phyloP scores from a whole-genome alignment of 371 early-diverging fungal genomes.

The Fennellomyces sp. region DNA sequence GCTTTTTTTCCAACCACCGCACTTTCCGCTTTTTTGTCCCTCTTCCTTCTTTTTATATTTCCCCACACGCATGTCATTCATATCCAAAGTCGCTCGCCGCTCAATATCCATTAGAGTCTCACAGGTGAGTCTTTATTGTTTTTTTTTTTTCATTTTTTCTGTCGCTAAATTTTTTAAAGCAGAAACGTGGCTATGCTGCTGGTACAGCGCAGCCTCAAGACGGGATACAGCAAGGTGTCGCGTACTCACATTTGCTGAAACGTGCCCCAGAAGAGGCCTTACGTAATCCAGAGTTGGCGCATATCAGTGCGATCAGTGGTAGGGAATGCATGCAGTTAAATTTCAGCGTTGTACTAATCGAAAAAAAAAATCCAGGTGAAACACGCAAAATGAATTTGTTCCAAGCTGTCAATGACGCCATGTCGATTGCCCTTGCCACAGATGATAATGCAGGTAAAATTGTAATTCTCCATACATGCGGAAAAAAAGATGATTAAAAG shows the following conservation, averaged over 20 bases:
- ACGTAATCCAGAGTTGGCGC: slow-evolving; percentile 75
- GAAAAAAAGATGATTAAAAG: background rate
- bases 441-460: slow-evolving; percentile 83
- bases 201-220: slow-evolving; percentile 65
- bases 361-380: slow-evolving; percentile 47
- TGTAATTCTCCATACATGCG: background rate
- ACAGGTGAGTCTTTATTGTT: background rate
- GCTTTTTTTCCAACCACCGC: no score
- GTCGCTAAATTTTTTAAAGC: background rate
- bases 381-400: slow-evolving; percentile 93
- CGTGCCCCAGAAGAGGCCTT: slow-evolving; percentile 72
- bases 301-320: slow-evolving; percentile 62
- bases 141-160: background rate
- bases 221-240: slow-evolving; percentile 83
- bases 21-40: background rate
- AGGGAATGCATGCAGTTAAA: slow-evolving; percentile 9
- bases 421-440: slow-evolving; percentile 84
- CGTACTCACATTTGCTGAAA: slow-evolving; percentile 73
- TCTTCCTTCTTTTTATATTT: background rate
- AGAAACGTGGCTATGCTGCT: slow-evolving; percentile 35
- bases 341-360: no score
- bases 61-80: background rate
- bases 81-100: slow-evolving; percentile 1
- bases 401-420: slow-evolving; percentile 94
- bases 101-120: background rate